phyloP scores from a whole-genome alignment of 129 eudicot species.

The Pseudognaphalium luteoalbum region DNA sequence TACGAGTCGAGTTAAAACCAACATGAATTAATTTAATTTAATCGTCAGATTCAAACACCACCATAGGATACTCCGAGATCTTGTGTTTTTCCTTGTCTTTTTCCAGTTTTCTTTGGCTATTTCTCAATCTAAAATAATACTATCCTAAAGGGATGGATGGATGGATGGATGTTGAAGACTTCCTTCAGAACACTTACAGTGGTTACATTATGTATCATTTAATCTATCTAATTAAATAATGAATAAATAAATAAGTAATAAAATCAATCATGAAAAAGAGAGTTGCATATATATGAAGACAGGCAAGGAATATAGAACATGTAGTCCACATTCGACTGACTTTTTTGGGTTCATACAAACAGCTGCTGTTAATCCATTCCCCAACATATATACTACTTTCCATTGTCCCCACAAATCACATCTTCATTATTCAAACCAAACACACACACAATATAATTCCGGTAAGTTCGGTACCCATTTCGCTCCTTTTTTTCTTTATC shows the following conservation, averaged over 20 bases:
- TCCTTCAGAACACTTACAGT: no score
- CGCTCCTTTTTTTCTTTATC: not conserved
- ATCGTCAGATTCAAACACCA: no score
- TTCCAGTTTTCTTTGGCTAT: no score
- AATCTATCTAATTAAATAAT: no score
- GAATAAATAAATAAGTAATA: not conserved
- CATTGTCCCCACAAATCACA: constrained; percentile 6
- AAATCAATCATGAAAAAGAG: not conserved
- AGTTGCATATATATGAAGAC: constrained; percentile 12
- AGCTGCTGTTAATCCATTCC: not conserved
- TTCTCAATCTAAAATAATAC: no score
- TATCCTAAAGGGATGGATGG: no score
- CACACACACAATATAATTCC: not conserved
- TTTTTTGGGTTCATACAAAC: not conserved
- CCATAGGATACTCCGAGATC: no score
- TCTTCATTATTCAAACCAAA: not conserved
- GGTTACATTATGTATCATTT: no score
- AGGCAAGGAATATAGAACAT: not conserved
- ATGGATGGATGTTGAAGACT: no score
- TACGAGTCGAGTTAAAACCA: no score
- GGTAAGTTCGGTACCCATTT: constrained; percentile 22
- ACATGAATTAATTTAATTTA: not conserved
- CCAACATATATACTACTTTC: not conserved
- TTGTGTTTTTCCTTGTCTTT: no score
- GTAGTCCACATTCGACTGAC: constrained; percentile 30